Conservation (phyloP, 208 protist species). For the Acanthamoeba rhysodes region DNA sequence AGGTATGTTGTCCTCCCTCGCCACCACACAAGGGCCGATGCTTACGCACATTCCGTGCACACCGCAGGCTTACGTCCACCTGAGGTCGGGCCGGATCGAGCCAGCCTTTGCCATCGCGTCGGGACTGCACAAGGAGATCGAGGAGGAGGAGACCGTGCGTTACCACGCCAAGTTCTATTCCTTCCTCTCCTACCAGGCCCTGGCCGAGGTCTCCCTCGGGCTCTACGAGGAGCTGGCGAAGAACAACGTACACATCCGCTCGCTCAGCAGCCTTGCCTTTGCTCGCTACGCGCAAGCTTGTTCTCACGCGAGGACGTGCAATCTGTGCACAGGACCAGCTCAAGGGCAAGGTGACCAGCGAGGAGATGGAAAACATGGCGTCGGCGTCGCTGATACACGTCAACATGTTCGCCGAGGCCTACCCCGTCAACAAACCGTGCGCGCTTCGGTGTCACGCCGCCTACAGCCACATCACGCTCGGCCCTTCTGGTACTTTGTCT, state of each 20-base stretch:
- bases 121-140: background rate
- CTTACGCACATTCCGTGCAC: background rate
- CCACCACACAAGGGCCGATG: background rate
- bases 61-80: background rate
- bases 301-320: too few relatives aligned
- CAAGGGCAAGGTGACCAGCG: background rate
- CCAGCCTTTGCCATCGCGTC: background rate
- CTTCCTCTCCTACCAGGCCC: slow-evolving; percentile 34
- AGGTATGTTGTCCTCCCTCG: background rate
- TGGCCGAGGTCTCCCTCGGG: slow-evolving; percentile 25
- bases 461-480: slow-evolving; percentile 15
- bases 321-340: background rate
- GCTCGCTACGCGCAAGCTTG: too few relatives aligned
- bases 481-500: background rate
- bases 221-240: slow-evolving; percentile 4
- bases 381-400: slow-evolving; percentile 8
- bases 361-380: slow-evolving; percentile 15
- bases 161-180: slow-evolving; percentile 20
- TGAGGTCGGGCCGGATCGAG: slow-evolving; percentile 8
- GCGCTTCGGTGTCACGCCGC: slow-evolving; percentile 29
- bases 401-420: slow-evolving; percentile 43
- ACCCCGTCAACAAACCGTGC: slow-evolving; percentile 16
- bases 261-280: too few relatives aligned
- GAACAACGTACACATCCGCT: slow-evolving; percentile 15
- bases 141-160: slow-evolving; percentile 17